These are phyloP conservation scores for Umbelopsis sp. DNA, from an alignment of 371 early-diverging fungal genomes.

Conservation along the genomic window DNA sequence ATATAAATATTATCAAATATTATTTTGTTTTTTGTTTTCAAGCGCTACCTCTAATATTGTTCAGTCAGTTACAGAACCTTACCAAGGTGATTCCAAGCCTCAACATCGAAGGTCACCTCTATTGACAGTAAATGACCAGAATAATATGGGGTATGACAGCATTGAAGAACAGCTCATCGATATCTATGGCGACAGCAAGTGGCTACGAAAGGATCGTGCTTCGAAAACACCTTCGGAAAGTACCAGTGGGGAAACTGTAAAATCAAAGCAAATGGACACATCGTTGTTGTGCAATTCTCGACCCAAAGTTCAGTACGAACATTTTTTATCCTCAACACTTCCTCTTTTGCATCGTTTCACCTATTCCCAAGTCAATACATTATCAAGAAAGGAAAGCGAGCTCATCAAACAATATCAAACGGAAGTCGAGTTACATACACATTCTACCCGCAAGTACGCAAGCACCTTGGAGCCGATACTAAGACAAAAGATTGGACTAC, in stretches of 20 bases:
- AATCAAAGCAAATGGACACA: background rate
- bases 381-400: constrained; percentile 5
- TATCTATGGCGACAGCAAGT: constrained; percentile 10
- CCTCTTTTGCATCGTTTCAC: constrained; percentile 11
- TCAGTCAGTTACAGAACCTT: background rate
- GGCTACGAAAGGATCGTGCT: background rate
- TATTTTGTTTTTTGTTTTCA: background rate
- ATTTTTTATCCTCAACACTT: background rate
- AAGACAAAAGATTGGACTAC: constrained; percentile 1
- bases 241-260: background rate
- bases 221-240: background rate
- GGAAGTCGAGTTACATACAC: background rate
- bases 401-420: background rate
- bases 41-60: background rate
- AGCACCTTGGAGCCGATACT: background rate
- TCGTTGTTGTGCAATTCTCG: background rate
- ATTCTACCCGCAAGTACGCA: background rate
- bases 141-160: background rate
- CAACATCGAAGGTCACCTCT: background rate
- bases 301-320: constrained; percentile 11
- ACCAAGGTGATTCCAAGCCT: background rate
- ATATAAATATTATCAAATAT: background rate
- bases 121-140: background rate
- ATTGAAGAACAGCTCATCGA: constrained; percentile 16
- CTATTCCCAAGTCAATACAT: constrained; percentile 9